Conservation (phyloP, 495 filamentous ascomycete species). For the Aspergillus hancockii region DNA sequence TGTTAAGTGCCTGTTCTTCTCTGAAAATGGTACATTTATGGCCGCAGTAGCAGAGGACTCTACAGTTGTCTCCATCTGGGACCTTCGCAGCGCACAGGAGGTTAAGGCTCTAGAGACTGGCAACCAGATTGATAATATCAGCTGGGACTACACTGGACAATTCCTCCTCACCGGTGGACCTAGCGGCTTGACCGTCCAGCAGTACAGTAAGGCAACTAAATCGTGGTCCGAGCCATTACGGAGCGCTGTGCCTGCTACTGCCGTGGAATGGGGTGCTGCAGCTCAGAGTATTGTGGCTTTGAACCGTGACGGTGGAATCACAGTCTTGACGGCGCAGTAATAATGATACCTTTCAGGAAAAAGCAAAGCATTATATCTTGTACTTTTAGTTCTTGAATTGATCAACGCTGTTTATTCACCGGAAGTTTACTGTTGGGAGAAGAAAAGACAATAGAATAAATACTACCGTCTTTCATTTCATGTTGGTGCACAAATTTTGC, state of each 20-base stretch:
- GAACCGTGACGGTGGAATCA: slow-evolving; percentile 72
- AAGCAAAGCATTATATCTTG: slow-evolving; percentile 26
- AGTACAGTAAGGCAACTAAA: slow-evolving; percentile 81
- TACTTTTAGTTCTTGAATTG: slow-evolving; percentile 23
- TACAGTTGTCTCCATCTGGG: slow-evolving; percentile 80
- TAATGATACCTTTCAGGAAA: slow-evolving; percentile 38
- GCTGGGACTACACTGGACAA: slow-evolving; percentile 95
- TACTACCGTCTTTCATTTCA: neutral
- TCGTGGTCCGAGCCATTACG: slow-evolving; percentile 85
- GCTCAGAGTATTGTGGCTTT: slow-evolving; percentile 75
- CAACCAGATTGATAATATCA: slow-evolving; percentile 65
- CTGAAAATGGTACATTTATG: slow-evolving; percentile 97
- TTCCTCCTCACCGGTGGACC: slow-evolving; percentile 83
- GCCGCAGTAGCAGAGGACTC: slow-evolving; percentile 73
- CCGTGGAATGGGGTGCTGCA: slow-evolving; percentile 72
- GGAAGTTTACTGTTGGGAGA: slow-evolving; percentile 16
- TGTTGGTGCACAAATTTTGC: neutral
- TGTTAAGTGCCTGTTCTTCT: slow-evolving; percentile 78
- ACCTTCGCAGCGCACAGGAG: slow-evolving; percentile 78
- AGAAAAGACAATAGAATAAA: neutral
- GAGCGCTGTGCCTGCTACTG: slow-evolving; percentile 69
- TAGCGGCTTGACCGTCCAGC: slow-evolving; percentile 79
- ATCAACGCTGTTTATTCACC: slow-evolving; percentile 27
- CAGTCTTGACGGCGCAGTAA: slow-evolving; percentile 53
- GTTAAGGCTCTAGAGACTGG: slow-evolving; percentile 84